Percentiles rank a stretch among this genome's conserved stretches.
phyloP scores from a whole-genome alignment of 2,329 filamentous ascomycete species.

The Aspergillus vadensis region DNA sequence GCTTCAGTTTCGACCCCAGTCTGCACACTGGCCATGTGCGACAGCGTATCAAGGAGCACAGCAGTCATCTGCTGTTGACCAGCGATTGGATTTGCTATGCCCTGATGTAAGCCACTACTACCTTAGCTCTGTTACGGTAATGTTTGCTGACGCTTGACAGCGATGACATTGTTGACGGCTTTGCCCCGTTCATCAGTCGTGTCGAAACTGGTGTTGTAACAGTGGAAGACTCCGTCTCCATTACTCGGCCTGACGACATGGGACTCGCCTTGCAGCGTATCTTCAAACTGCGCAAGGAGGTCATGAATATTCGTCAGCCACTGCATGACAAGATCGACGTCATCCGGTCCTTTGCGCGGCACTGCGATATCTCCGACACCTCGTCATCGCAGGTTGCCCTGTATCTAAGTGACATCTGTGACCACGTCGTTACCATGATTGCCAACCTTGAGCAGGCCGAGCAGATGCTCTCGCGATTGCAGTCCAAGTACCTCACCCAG shows the following conservation, averaged over 20 bases:
- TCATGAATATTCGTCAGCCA: conserved; percentile 83
- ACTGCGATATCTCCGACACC: conserved; percentile 89
- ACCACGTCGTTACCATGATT: conserved; percentile 98
- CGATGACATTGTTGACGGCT: conserved; percentile 93
- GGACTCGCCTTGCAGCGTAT: conserved; percentile 80
- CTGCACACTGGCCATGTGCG: conserved; percentile 83
- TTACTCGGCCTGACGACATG: conserved; percentile 83
- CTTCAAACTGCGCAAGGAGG: conserved; percentile 83
- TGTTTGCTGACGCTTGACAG: conserved; percentile 42
- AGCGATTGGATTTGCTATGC: conserved; percentile 98
- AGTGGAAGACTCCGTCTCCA: conserved; percentile 90
- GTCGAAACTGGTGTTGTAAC: conserved; percentile 82
- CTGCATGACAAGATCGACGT: conserved; percentile 94
- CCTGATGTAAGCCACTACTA: conserved; percentile 68
- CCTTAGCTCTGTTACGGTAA: no score
- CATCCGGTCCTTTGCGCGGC: conserved; percentile 91
- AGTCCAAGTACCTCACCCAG: conserved; percentile 91
- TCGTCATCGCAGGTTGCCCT: conserved; percentile 90
- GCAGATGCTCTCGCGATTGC: conserved; percentile 87
- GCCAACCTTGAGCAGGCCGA: conserved; percentile 89
- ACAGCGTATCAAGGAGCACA: conserved; percentile 81
- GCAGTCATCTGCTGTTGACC: conserved; percentile 87
- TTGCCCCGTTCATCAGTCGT: conserved; percentile 79
- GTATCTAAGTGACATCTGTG: conserved; percentile 93
- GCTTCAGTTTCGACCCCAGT: conserved; percentile 84